Conservation (phyloP, 2,329 filamentous ascomycete species). For the Aspergillus transmontanensis region DNA sequence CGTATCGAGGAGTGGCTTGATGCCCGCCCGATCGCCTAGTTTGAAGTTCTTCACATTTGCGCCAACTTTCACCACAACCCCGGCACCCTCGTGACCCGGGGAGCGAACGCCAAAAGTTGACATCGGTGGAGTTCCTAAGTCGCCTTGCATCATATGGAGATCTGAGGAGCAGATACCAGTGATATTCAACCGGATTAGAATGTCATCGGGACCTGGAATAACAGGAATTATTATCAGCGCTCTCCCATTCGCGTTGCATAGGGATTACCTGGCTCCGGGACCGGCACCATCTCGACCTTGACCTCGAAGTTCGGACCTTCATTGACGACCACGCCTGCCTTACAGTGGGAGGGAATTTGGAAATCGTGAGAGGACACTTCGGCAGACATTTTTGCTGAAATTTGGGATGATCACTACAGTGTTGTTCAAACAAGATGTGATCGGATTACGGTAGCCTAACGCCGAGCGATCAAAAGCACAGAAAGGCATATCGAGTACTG, state of each 20-base stretch:
- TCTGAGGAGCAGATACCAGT: constrained; percentile 63
- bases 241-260: neutral
- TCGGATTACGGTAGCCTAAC: no score
- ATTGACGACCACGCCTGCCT: constrained; percentile 55
- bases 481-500: neutral
- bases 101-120: constrained; percentile 47
- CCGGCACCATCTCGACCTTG: constrained; percentile 51
- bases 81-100: constrained; percentile 60
- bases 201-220: constrained; percentile 52
- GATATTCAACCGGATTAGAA: constrained; percentile 59
- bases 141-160: constrained; percentile 60
- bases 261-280: constrained; percentile 50
- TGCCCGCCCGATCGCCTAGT: constrained; percentile 56
- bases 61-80: constrained; percentile 60
- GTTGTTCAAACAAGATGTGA: neutral
- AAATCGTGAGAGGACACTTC: constrained; percentile 4
- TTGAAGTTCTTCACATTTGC: constrained; percentile 56
- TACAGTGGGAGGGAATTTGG: constrained; percentile 51
- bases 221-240: neutral
- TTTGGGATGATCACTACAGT: neutral
- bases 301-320: constrained; percentile 53
- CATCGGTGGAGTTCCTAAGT: constrained; percentile 55
- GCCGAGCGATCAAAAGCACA: neutral
- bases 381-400: neutral
- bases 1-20: constrained; percentile 55